Conservation (phyloP, 148 eudicot species). For the Fallopia convolvulus region DNA sequence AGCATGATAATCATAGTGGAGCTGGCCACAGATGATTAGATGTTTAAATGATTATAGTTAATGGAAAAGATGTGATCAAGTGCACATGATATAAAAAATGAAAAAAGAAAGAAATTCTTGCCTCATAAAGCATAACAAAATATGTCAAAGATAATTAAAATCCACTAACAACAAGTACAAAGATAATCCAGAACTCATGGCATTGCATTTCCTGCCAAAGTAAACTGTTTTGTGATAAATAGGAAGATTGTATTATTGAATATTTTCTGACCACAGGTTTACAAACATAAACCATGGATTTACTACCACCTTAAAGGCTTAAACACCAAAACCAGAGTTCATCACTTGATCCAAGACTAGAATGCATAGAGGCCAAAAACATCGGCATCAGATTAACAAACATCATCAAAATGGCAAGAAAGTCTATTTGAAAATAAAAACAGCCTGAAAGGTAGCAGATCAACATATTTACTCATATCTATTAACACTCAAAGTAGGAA, state of each 20-base stretch:
- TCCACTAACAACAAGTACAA: constrained; percentile 1
- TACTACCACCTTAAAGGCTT: not conserved
- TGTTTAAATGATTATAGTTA: not conserved
- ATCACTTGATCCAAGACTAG: not conserved
- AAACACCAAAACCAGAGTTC: not conserved
- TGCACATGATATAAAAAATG: constrained; percentile 2
- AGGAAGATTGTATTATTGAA: not conserved
- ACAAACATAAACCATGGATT: not conserved
- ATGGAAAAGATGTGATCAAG: constrained; percentile 9
- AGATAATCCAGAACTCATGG: not conserved
- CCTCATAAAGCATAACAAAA: constrained; percentile 2
- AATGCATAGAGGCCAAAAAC: not conserved
- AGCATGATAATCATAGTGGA: constrained; percentile 3
- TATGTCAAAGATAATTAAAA: not conserved
- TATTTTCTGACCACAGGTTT: not conserved
- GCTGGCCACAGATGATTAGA: not conserved
- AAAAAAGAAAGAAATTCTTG: not conserved
- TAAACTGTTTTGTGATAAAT: not conserved
- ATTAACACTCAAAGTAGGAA: not conserved
- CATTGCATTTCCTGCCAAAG: not conserved
- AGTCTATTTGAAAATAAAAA: not conserved
- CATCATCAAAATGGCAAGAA: not conserved
- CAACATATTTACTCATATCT: not conserved
- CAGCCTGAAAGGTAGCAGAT: not conserved
- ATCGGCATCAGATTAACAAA: not conserved